Conservation (phyloP, 306 rosid species). For the Gillenia trifoliata region DNA sequence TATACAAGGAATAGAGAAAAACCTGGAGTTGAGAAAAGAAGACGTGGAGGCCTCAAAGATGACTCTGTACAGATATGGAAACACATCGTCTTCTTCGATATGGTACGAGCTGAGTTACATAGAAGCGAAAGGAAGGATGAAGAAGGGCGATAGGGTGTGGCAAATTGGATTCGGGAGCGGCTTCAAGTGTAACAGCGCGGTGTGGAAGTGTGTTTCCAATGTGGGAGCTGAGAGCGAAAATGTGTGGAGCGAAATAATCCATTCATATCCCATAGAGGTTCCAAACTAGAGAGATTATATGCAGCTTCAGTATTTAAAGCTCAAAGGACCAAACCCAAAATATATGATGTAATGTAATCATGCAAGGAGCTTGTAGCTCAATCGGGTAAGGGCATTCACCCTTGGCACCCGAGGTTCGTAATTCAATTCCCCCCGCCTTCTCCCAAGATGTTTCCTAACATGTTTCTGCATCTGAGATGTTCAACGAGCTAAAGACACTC, state of each 20-base stretch:
- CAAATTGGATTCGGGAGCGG: slow-evolving; percentile 63
- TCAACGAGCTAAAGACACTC: neutral
- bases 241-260: slow-evolving; percentile 50
- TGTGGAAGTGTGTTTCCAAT: slow-evolving; percentile 37
- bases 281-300: neutral
- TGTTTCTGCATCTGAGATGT: neutral
- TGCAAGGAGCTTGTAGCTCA: neutral
- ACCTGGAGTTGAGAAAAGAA: slow-evolving; percentile 26
- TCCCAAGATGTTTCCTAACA: neutral
- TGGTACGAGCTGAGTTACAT: slow-evolving; percentile 59
- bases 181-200: slow-evolving; percentile 61
- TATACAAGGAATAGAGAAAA: slow-evolving; percentile 38
- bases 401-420: too few species aligned
- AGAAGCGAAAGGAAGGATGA: slow-evolving; percentile 63
- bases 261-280: slow-evolving; percentile 35
- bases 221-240: slow-evolving; percentile 27
- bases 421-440: too few species aligned
- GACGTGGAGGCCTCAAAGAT: slow-evolving; percentile 51
- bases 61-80: slow-evolving; percentile 57
- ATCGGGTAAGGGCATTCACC: too few species aligned
- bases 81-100: slow-evolving; percentile 54
- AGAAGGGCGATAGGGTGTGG: slow-evolving; percentile 54
- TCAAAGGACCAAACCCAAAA: too few species aligned
- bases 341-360: too few species aligned
- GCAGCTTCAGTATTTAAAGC: too few species aligned